Percentiles rank a stretch among this genome's conserved stretches.
These are phyloP conservation scores for Hyphopichia khmerensis DNA, from an alignment of 1,139 yeast genomes.

Conservation along the genomic window DNA sequence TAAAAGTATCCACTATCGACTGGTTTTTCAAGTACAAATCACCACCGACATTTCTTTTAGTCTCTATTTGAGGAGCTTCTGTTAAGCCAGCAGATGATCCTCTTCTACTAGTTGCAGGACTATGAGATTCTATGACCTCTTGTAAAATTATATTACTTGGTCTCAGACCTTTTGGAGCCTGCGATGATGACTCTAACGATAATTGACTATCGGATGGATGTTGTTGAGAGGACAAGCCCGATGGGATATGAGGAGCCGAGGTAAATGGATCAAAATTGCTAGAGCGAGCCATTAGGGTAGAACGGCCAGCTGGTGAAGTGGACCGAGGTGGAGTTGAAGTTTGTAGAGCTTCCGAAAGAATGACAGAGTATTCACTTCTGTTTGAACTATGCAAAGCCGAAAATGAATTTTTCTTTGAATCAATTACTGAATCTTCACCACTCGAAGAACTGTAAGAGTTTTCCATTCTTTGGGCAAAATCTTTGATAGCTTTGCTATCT, in stretches of 20 bases:
- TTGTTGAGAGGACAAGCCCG: slow-evolving; percentile 15
- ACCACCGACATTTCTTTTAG: slow-evolving; percentile 55
- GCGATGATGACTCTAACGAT: not conserved
- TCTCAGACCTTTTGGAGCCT: not conserved
- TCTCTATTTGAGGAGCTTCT: slow-evolving; percentile 50
- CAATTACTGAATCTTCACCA: slow-evolving; percentile 30
- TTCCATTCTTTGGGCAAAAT: slow-evolving; percentile 26
- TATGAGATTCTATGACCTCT: slow-evolving; percentile 36
- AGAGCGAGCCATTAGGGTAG: not conserved
- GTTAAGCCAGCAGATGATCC: slow-evolving; percentile 37
- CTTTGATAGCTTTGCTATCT: slow-evolving; percentile 26
- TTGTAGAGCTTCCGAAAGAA: slow-evolving; percentile 33
- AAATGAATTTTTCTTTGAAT: slow-evolving; percentile 15
- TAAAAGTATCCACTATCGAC: slow-evolving; percentile 50
- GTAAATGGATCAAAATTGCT: not conserved
- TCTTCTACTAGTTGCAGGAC: slow-evolving; percentile 27
- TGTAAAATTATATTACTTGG: slow-evolving; percentile 25
- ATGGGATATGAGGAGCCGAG: slow-evolving; percentile 16
- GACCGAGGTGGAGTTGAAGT: slow-evolving; percentile 11
- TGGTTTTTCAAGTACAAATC: slow-evolving; percentile 51
- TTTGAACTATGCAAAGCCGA: slow-evolving; percentile 8
- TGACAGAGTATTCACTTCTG: slow-evolving; percentile 27
- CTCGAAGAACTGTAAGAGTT: slow-evolving; percentile 30
- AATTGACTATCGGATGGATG: not conserved
- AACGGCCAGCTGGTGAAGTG: slow-evolving; percentile 7